Evolutionary conservation across 2,329 filamentous ascomycete genomes (phyloP).

Genomic region (Ustulina deusta): DNA sequence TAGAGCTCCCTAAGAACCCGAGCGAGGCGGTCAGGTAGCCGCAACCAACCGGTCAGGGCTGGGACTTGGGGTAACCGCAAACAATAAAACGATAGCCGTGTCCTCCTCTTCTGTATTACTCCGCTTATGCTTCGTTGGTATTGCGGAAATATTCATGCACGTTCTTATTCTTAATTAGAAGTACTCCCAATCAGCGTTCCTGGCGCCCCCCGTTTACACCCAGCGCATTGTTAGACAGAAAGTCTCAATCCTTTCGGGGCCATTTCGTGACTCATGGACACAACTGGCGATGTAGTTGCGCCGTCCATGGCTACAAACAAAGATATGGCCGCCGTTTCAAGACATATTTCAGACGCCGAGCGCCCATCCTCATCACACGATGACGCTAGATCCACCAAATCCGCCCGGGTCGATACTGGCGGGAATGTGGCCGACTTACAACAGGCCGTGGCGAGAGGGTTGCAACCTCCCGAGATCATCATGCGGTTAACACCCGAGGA

Average conservation of each 20-base stretch:
- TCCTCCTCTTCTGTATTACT: conserved; percentile 1
- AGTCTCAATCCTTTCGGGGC: background rate
- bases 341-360: conserved; percentile 33
- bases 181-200: background rate
- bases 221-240: conserved; percentile 12
- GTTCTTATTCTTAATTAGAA: conserved; percentile 1
- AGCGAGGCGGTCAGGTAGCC: conserved; percentile 7
- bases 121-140: background rate
- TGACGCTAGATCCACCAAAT: conserved; percentile 33
- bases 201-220: background rate
- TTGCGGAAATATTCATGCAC: conserved; percentile 1
- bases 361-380: conserved; percentile 34
- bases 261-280: conserved; percentile 21
- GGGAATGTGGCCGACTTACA: conserved; percentile 41
- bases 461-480: conserved; percentile 52
- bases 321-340: conserved; percentile 20
- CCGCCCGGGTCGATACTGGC: conserved; percentile 34
- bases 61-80: conserved; percentile 13
- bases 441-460: conserved; percentile 44
- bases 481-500: conserved; percentile 63
- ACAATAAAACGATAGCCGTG: conserved; percentile 22
- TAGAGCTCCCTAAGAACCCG: conserved; percentile 2
- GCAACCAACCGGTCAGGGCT: background rate
- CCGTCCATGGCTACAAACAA: conserved; percentile 24
- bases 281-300: conserved; percentile 19